phyloP scores from a whole-genome alignment of 2,329 filamentous ascomycete species.

The Didymella keratinophila region DNA sequence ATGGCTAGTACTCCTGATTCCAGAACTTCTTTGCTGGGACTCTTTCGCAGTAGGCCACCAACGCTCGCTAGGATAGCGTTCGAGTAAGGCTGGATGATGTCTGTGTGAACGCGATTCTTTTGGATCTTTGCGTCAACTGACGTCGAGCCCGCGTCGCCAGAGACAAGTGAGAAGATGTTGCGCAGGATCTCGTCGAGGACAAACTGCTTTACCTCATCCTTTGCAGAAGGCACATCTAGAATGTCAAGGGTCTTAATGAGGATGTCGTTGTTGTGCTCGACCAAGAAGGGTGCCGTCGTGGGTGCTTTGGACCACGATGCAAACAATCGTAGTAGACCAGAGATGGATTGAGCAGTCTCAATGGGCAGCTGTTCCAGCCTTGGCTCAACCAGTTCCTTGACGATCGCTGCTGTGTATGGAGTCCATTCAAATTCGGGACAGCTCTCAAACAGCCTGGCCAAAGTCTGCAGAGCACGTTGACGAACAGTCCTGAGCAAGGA shows the following conservation, averaged over 20 bases:
- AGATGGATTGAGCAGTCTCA: constrained; percentile 90
- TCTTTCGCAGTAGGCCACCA: constrained; percentile 62
- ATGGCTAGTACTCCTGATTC: constrained; percentile 81
- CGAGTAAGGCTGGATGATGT: constrained; percentile 70
- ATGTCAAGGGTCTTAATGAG: constrained; percentile 76
- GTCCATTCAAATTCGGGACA: constrained; percentile 75
- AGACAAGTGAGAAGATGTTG: constrained; percentile 35
- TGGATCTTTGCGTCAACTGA: constrained; percentile 63
- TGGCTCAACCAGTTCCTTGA: constrained; percentile 77
- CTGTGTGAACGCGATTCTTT: constrained; percentile 49
- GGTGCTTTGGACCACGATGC: constrained; percentile 78
- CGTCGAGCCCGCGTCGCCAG: constrained; percentile 13
- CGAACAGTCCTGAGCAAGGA: constrained; percentile 73
- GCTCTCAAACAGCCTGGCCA: constrained; percentile 79
- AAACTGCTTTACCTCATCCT: constrained; percentile 86
- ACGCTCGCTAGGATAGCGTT: constrained; percentile 67
- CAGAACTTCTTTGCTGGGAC: constrained; percentile 75
- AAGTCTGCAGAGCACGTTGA: constrained; percentile 79
- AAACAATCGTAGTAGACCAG: constrained; percentile 80
- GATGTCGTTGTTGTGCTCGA: constrained; percentile 65
- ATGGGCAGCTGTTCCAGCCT: constrained; percentile 78
- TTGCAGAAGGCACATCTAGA: constrained; percentile 74
- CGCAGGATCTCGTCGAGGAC: constrained; percentile 78
- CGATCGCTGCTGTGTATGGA: constrained; percentile 73
- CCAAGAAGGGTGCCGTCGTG: constrained; percentile 73